Evolutionary conservation across 495 filamentous ascomycete genomes (phyloP), one percentile per base, ranked within the genome.

Genomic region (Parathielavia appendiculata): DNA sequence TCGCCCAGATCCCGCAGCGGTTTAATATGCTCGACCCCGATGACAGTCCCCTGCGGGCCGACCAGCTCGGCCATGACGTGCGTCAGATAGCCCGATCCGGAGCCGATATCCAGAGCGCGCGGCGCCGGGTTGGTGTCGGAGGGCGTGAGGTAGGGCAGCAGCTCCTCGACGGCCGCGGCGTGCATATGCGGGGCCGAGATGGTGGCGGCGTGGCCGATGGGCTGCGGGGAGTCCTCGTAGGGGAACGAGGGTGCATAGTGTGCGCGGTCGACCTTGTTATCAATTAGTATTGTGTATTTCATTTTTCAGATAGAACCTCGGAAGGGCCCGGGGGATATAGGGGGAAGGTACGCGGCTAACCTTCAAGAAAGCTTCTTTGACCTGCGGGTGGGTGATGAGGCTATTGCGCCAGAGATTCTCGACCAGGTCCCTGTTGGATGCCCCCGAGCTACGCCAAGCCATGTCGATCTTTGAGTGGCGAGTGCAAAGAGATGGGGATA

Each of bases 111-210:
- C 0, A 98, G 81, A 12, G 96, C 86, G 50, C 80, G 60, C 13
- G 56, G 62, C 34, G 51, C 13, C 32, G 67, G 70, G 23, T 74
- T 76, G 0, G 54, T n/a, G n/a, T n/a, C n/a, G 35, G 35, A 75
- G 46, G 79, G 75, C 19, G 65, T 64, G 20, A 86, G 80, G 71
- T 71, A 85, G 46, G 81, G 81, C 16, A 90, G 79, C 1, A 90
- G 78, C 26, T 83, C 78, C 71, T 90, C 86, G 51, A 81, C 79
- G 36, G 87, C 87, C 36, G 84, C 79, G 67, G 89, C 92, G 75
- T 98, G 93, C 90, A 98, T 98, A 79, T 98, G 93, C 17, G 93
- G 93, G 20, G 93, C 93, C 32, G 87, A 92, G 63, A 98, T 98
- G 52, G 95, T 98, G 52, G 93, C 93, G 16, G 70, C 63, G 71